Conservation (phyloP, 2,329 filamentous ascomycete genomes). For the Paraconiothyrium brasiliense region DNA sequence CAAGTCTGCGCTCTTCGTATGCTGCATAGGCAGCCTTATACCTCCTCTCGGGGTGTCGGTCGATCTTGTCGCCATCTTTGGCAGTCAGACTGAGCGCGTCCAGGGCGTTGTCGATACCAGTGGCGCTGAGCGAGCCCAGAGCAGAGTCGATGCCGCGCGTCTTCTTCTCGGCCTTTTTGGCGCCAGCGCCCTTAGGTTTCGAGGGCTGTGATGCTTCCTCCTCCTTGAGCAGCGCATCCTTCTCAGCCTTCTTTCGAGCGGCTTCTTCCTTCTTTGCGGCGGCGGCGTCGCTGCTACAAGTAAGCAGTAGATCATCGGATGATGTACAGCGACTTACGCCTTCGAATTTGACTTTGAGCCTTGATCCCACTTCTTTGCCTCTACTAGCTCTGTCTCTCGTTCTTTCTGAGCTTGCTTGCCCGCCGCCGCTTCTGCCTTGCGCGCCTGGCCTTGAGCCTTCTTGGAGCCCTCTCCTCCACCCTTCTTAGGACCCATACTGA, state of each 20-base stretch:
- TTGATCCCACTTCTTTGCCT: constrained; percentile 82
- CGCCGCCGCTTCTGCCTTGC: constrained; percentile 89
- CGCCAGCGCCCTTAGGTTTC: constrained; percentile 72
- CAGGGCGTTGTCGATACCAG: constrained; percentile 92
- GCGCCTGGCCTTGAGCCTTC: constrained; percentile 87
- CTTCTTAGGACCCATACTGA: constrained; percentile 58
- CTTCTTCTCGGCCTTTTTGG: constrained; percentile 68
- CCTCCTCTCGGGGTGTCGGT: constrained; percentile 86
- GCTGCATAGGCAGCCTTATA: constrained; percentile 86
- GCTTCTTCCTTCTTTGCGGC: constrained; percentile 83
- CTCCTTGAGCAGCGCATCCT: constrained; percentile 80
- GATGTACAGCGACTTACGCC: constrained; percentile 69
- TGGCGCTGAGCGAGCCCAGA: constrained; percentile 68
- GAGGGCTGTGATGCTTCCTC: constrained; percentile 77
- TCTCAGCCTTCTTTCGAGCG: constrained; percentile 90
- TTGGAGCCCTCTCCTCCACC: constrained; percentile 75
- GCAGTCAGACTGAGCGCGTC: constrained; percentile 80
- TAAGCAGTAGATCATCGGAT: constrained; percentile 23
- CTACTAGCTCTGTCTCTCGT: constrained; percentile 70
- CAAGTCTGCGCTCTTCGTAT: constrained; percentile 81
- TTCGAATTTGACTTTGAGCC: constrained; percentile 86
- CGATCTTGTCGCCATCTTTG: constrained; percentile 73
- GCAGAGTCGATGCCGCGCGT: constrained; percentile 74
- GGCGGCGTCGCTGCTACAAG: constrained; percentile 74
- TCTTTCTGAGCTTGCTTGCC: constrained; percentile 78